A percentile compares a stretch with the other conserved stretches of the same genome.
Evolutionary conservation across 1,139 yeast species (phyloP).

Genomic region (Saccharomyces hybrid): DNA sequence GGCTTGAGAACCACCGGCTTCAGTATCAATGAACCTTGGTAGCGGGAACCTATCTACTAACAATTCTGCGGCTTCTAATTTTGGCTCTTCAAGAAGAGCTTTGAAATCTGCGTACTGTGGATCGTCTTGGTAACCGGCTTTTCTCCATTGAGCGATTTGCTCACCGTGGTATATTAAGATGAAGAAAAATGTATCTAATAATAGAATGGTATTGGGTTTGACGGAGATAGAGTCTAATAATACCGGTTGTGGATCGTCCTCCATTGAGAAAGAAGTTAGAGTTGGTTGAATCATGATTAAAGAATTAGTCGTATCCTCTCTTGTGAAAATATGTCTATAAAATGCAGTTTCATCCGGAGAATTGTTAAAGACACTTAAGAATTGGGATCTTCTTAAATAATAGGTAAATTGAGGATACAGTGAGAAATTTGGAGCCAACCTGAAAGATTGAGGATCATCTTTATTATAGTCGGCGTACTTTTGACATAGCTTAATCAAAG

Average conservation of each 20-base stretch:
- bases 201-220: constrained; percentile 77
- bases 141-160: constrained; percentile 93
- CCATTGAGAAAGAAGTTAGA: constrained; percentile 76
- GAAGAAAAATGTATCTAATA: constrained; percentile 93
- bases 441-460: constrained; percentile 68
- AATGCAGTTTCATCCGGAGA: constrained; percentile 99
- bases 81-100: constrained; percentile 79
- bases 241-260: constrained; percentile 88
- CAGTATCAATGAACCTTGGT: constrained; percentile 93
- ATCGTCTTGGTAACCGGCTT: constrained; percentile 87
- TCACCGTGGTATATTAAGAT: constrained; percentile 93
- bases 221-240: constrained; percentile 88
- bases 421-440: constrained; percentile 70
- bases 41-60: constrained; percentile 92
- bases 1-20: constrained; percentile 97
- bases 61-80: constrained; percentile 85
- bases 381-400: constrained; percentile 93
- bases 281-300: constrained; percentile 96
- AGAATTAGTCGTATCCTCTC: constrained; percentile 91
- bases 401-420: constrained; percentile 93
- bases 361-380: constrained; percentile 91
- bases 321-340: constrained; percentile 84
- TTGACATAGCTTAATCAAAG: constrained; percentile 74
- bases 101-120: constrained; percentile 86
- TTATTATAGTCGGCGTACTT: constrained; percentile 83